These are phyloP conservation scores for Globisporangium recalcitrans DNA, from an alignment of 352 stramenopile species.

Conservation along the genomic window DNA sequence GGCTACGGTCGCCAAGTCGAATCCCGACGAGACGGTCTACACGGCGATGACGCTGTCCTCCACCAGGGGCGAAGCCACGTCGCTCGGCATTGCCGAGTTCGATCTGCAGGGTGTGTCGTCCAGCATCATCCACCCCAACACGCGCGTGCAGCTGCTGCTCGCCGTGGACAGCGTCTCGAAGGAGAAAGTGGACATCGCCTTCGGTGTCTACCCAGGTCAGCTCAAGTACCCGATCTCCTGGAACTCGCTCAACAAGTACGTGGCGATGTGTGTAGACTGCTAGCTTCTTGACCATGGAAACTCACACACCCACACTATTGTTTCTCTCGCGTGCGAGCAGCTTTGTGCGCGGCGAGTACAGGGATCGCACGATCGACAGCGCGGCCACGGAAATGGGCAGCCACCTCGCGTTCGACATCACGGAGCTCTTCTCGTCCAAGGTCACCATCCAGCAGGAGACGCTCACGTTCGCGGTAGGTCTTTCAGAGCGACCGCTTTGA, in stretches of 20 bases:
- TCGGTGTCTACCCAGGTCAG: slow-evolving; percentile 35
- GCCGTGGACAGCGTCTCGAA: slow-evolving; percentile 55
- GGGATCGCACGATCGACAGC: slow-evolving; percentile 49
- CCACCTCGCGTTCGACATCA: slow-evolving; percentile 77
- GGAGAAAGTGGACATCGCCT: slow-evolving; percentile 40
- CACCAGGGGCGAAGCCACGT: slow-evolving; percentile 31
- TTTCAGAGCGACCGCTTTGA: not conserved
- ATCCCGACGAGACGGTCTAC: slow-evolving; percentile 42
- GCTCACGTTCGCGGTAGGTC: slow-evolving; percentile 49
- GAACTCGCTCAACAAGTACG: slow-evolving; percentile 43
- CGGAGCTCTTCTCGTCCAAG: slow-evolving; percentile 56
- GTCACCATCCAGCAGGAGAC: slow-evolving; percentile 39
- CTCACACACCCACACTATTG: not conserved
- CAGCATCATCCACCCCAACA: slow-evolving; percentile 58
- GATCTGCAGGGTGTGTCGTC: slow-evolving; percentile 56
- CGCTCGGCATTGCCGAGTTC: slow-evolving; percentile 70
- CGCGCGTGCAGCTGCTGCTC: slow-evolving; percentile 63
- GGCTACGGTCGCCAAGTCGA: slow-evolving; percentile 45
- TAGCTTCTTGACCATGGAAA: too few species aligned
- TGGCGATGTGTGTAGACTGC: too few species aligned
- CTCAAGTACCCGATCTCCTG: slow-evolving; percentile 64
- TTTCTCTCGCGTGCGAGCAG: slow-evolving; percentile 1
- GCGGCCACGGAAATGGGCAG: slow-evolving; percentile 45
- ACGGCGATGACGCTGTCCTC: slow-evolving; percentile 53
- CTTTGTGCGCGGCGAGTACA: slow-evolving; percentile 33